A percentile compares a stretch with the other conserved stretches of the same genome.
phyloP scores from a whole-genome alignment of 2,329 filamentous ascomycete species.

The Aspergillus ruber region DNA sequence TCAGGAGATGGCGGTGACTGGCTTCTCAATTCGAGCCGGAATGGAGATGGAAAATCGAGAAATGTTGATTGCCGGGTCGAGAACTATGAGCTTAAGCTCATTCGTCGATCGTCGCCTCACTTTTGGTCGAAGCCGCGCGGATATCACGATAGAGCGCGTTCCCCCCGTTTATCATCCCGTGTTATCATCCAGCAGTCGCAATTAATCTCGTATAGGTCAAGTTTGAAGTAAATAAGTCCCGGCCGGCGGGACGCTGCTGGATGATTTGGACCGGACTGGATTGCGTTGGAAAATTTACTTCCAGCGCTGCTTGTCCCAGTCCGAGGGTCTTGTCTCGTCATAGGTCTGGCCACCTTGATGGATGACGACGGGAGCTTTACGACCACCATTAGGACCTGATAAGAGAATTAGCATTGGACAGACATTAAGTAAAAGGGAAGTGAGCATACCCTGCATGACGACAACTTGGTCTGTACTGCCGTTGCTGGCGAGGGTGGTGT shows the following conservation, averaged over 20 bases:
- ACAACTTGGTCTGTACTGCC: conserved; percentile 23
- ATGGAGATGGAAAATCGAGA: neutral
- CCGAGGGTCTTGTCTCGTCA: conserved; percentile 30
- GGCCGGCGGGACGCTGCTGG: neutral
- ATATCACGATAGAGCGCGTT: conserved; percentile 5
- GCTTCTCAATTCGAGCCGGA: neutral
- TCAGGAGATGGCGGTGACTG: neutral
- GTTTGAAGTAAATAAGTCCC: conserved; percentile 1
- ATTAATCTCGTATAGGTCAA: neutral
- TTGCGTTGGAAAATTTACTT: conserved; percentile 19
- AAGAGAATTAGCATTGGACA: conserved; percentile 5
- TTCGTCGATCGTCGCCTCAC: conserved; percentile 21
- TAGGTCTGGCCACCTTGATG: conserved; percentile 31
- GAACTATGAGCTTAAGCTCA: conserved; percentile 5
- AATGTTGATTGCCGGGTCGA: conserved; percentile 8
- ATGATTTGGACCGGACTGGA: neutral
- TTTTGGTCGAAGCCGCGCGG: conserved; percentile 19
- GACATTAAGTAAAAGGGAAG: neutral
- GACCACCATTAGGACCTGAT: conserved; percentile 26
- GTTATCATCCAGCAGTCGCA: conserved; percentile 1
- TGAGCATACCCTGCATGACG: conserved; percentile 26
- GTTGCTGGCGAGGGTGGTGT: conserved; percentile 28
- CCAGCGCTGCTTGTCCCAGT: conserved; percentile 35
- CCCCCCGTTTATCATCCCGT: neutral
- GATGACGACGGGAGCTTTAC: conserved; percentile 26